Evolutionary conservation across 768 basidiomycete species (phyloP).

Genomic region (Basidioascus undulatus): DNA sequence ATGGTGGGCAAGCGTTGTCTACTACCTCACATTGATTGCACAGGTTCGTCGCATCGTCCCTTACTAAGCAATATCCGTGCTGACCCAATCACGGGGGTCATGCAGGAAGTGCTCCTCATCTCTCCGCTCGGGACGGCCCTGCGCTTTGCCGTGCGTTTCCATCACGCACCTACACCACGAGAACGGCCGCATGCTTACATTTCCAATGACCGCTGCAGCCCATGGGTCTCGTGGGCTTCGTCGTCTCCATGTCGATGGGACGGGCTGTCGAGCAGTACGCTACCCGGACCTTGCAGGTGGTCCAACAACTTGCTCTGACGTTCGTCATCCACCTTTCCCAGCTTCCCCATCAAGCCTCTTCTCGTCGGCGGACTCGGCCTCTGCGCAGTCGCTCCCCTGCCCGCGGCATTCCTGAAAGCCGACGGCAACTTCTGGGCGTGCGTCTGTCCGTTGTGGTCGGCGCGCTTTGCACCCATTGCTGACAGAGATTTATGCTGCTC

Average conservation of each 20-base stretch:
- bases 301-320: not conserved
- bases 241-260: not conserved
- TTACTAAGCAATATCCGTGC: too few relatives aligned
- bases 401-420: conserved; percentile 3
- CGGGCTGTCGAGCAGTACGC: not conserved
- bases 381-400: conserved; percentile 5
- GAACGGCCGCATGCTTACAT: too few relatives aligned
- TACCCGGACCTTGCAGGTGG: too few relatives aligned
- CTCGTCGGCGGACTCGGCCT: conserved; percentile 2
- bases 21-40: not conserved
- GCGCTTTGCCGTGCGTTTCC: too few relatives aligned
- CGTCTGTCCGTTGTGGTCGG: too few relatives aligned
- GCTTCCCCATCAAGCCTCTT: conserved; percentile 3
- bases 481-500: too few relatives aligned
- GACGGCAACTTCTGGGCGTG: conserved; percentile 5
- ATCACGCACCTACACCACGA: too few relatives aligned
- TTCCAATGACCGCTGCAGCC: conserved; percentile 1
- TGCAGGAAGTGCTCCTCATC: conserved; percentile 2
- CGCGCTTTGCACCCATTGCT: too few relatives aligned
- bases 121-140: conserved; percentile 1
- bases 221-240: conserved; percentile 3
- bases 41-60: too few relatives aligned
- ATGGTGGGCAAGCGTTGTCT: conserved; percentile 2
- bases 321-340: not conserved
- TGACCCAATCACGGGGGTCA: conserved; percentile 1